Percentiles rank a stretch among this genome's conserved stretches.
Evolutionary conservation across 176 grass and related monocot genomes (phyloP).

Genomic region (Saccharum officinarum): DNA sequence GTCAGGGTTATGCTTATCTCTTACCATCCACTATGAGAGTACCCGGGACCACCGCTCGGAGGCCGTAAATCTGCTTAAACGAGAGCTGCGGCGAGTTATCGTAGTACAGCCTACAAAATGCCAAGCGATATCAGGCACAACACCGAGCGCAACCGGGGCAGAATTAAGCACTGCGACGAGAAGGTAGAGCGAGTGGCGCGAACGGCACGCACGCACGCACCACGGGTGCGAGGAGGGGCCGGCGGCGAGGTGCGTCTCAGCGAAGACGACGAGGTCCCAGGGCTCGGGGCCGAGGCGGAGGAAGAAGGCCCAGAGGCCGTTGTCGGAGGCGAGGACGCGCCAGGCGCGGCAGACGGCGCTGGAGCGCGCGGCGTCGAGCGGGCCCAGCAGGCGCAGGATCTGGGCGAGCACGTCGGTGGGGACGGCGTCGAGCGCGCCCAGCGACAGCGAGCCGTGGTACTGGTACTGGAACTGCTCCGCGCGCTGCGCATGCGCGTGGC

Average conservation of each 20-base stretch:
- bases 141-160: neutral
- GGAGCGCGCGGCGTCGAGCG: slow-evolving; percentile 59
- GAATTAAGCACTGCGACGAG: neutral
- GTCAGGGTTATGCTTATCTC: neutral
- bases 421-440: slow-evolving; percentile 67
- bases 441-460: slow-evolving; percentile 37
- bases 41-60: slow-evolving; percentile 57
- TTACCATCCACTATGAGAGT: slow-evolving; percentile 91
- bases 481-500: neutral
- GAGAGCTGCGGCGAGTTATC: slow-evolving; percentile 47
- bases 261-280: slow-evolving; percentile 81
- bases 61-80: slow-evolving; percentile 72
- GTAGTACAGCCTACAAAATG: slow-evolving; percentile 52
- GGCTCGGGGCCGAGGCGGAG: slow-evolving; percentile 61
- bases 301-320: slow-evolving; percentile 81
- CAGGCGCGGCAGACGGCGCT: slow-evolving; percentile 58
- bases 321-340: slow-evolving; percentile 68
- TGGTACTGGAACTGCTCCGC: neutral
- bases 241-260: slow-evolving; percentile 72
- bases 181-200: neutral
- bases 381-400: slow-evolving; percentile 74
- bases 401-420: slow-evolving; percentile 77
- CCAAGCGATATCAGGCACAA: slow-evolving; percentile 9
- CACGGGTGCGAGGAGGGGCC: slow-evolving; percentile 32
- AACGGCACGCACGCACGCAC: slow-evolving; percentile 37